Evolutionary conservation across 176 grass and related monocot species (phyloP).

Genomic region (Oryza coarctata): DNA sequence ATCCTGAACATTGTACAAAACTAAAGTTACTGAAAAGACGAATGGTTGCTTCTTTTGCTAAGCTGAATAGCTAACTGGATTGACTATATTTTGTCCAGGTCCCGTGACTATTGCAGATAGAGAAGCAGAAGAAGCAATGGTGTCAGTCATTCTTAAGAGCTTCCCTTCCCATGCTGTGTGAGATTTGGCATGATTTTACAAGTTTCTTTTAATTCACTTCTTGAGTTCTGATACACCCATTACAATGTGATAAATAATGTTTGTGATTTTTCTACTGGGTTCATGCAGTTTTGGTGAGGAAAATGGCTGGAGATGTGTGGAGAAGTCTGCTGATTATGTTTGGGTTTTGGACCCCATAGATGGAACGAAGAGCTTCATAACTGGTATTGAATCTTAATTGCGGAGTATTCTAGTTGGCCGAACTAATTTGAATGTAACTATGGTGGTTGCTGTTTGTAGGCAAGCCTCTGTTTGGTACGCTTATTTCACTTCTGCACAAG

Average conservation of each 20-base stretch:
- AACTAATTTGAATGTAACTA: not conserved
- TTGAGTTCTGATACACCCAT: not conserved
- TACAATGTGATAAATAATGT: not conserved
- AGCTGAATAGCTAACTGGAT: not conserved
- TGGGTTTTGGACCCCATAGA: slow-evolving; percentile 97
- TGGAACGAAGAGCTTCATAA: slow-evolving; percentile 93
- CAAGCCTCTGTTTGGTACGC: slow-evolving; percentile 88
- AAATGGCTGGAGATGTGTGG: slow-evolving; percentile 73
- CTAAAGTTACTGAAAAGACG: not conserved
- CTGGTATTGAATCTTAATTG: slow-evolving; percentile 46
- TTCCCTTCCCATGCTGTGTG: slow-evolving; percentile 84
- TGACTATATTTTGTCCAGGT: slow-evolving; percentile 39
- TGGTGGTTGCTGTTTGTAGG: slow-evolving; percentile 50
- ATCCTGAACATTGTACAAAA: not conserved
- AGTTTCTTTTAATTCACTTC: not conserved
- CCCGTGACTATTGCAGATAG: slow-evolving; percentile 89
- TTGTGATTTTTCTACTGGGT: not conserved
- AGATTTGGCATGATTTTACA: slow-evolving; percentile 30
- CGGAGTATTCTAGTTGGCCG: not conserved
- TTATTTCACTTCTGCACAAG: slow-evolving; percentile 76
- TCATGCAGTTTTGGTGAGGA: slow-evolving; percentile 80
- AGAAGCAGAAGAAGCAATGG: slow-evolving; percentile 91
- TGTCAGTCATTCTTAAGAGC: slow-evolving; percentile 64
- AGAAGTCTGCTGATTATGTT: slow-evolving; percentile 73
- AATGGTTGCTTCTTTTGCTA: not conserved